Percentiles rank a stretch among this genome's conserved stretches.
phyloP scores from a whole-genome alignment of 805 yeast genomes.

The Cyberlindnera mycetangii region DNA sequence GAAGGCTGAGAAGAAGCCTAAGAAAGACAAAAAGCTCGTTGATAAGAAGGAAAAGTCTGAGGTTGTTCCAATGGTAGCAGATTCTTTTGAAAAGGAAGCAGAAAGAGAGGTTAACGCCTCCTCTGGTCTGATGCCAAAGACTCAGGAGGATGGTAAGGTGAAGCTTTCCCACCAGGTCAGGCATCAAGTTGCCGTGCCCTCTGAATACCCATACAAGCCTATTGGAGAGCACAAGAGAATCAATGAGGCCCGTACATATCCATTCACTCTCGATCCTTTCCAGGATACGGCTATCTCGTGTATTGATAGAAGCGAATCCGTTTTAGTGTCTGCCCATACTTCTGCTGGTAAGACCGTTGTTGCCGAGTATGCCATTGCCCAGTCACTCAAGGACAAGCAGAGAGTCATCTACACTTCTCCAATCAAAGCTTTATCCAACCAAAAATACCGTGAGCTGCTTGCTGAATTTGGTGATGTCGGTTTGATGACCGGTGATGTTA shows the following conservation, averaged over 20 bases:
- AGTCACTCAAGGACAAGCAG: constrained; percentile 90
- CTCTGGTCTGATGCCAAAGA: constrained; percentile 54
- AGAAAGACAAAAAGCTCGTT: constrained; percentile 30
- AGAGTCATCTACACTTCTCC: constrained; percentile 95
- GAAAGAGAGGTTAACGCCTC: constrained; percentile 85
- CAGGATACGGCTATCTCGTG: constrained; percentile 96
- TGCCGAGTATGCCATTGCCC: constrained; percentile 98
- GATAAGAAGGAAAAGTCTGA: constrained; percentile 42
- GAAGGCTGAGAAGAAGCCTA: constrained; percentile 17
- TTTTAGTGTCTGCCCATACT: constrained; percentile 95
- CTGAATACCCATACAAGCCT: constrained; percentile 83
- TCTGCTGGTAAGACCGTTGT: constrained; percentile 99
- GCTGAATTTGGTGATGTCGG: constrained; percentile 96
- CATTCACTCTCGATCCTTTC: constrained; percentile 93
- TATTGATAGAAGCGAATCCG: constrained; percentile 92
- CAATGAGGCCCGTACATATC: constrained; percentile 84
- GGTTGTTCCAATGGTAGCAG: constrained; percentile 75
- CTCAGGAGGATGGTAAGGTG: constrained; percentile 47
- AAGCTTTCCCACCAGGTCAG: constrained; percentile 90
- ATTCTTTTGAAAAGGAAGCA: constrained; percentile 84
- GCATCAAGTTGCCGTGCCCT: constrained; percentile 96
- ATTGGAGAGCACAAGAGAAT: constrained; percentile 81
- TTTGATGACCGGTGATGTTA: constrained; percentile 98
- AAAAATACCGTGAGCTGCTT: constrained; percentile 82
- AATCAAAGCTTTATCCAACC: constrained; percentile 86